These are phyloP conservation scores for Trypanosoma conorhini DNA, from an alignment of 208 protist genomes.

Conservation along the genomic window DNA sequence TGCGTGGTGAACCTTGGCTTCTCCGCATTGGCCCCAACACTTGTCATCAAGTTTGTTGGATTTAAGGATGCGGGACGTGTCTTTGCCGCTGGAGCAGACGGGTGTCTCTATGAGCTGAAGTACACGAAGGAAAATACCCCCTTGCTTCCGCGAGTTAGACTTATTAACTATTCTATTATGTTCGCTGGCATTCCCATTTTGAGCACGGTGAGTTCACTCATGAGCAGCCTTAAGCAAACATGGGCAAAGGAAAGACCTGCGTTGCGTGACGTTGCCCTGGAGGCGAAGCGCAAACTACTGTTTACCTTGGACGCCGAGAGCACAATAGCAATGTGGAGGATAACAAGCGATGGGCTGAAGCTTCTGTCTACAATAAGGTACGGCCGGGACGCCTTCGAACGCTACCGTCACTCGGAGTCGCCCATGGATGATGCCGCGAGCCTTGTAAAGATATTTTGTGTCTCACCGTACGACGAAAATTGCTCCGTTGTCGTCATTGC, in stretches of 20 bases:
- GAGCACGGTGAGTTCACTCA: constrained; percentile 46
- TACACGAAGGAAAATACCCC: constrained; percentile 74
- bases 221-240: constrained; percentile 48
- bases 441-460: constrained; percentile 71
- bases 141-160: constrained; percentile 63
- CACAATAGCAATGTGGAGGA: constrained; percentile 67
- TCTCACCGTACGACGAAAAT: constrained; percentile 60
- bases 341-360: constrained; percentile 52
- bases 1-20: constrained; percentile 79
- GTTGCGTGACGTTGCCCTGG: constrained; percentile 75
- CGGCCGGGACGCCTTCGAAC: constrained; percentile 20
- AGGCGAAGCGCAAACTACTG: constrained; percentile 55
- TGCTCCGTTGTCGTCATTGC: constrained; percentile 69
- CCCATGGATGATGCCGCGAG: neutral
- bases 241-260: constrained; percentile 55
- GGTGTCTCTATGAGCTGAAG: constrained; percentile 76
- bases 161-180: constrained; percentile 64
- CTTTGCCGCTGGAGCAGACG: constrained; percentile 81
- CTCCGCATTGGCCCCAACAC: constrained; percentile 47
- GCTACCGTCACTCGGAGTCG: constrained; percentile 18
- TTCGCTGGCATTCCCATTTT: constrained; percentile 61
- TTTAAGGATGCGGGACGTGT: constrained; percentile 49
- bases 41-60: constrained; percentile 65
- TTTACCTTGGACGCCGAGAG: constrained; percentile 73
- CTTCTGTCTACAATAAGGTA: constrained; percentile 46